Conservation (phyloP, 192 early-diverging fungal genomes). For the Coemansia sp. region DNA sequence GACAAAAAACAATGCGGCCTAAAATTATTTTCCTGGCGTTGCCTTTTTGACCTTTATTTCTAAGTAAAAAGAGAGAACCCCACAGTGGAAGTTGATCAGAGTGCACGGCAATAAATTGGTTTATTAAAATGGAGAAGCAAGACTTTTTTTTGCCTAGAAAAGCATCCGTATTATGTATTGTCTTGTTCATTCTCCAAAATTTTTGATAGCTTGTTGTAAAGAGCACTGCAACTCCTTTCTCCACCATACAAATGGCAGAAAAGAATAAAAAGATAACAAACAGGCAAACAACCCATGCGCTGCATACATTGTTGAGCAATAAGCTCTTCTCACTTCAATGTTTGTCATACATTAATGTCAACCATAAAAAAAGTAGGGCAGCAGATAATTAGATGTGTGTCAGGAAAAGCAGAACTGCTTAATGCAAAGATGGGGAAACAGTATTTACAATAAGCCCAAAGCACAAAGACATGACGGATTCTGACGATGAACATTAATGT, state of each 20-base stretch:
- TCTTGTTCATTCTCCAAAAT: too few relatives aligned
- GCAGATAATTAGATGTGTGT: background rate
- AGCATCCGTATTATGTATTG: too few relatives aligned
- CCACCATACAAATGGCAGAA: background rate
- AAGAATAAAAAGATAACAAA: background rate
- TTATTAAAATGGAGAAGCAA: too few relatives aligned
- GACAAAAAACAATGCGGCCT: background rate
- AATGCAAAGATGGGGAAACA: background rate
- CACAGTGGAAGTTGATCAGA: background rate
- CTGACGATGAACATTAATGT: too few relatives aligned
- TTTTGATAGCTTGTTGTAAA: too few relatives aligned
- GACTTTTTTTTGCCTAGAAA: too few relatives aligned
- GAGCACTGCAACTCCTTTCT: background rate
- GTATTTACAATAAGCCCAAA: background rate
- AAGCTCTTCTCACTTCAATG: background rate
- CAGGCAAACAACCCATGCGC: background rate
- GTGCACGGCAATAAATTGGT: too few relatives aligned
- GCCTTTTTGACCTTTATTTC: background rate
- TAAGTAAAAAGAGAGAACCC: background rate
- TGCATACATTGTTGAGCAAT: background rate
- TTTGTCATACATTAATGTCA: background rate
- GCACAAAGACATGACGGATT: too few relatives aligned
- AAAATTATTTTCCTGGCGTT: background rate
- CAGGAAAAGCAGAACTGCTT: background rate
- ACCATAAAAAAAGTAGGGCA: background rate